Evolutionary conservation across 1,139 yeast species (phyloP), one percentile per base, ranked within the genome.

Genomic region (Petasospora rhodanensis): DNA sequence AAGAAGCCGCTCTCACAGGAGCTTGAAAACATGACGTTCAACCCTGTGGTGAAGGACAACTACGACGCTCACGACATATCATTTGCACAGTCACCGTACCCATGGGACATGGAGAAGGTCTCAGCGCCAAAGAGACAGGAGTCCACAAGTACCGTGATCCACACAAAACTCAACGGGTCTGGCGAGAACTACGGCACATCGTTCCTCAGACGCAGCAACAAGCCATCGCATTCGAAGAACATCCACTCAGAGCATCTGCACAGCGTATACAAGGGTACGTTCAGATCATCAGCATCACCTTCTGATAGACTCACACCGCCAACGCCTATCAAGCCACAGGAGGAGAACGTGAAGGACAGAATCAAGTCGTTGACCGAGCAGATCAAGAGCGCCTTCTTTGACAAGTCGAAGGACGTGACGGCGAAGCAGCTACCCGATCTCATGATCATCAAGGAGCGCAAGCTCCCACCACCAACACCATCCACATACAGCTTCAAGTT

Each of bases 261-360:
- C 33, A 49, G 52, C 33, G 52, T 62, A 3, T 61, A 50, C 39
- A 56, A 56, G 26, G 64, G 63, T 3, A 52, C 56, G 16, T 56
- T 54, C 30, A 46, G 43, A 25, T 43, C 59, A n/a, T 58, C 64
- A 8, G 24, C 43, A n/a, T 32, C 44, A 5, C 32, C 33, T n/a
- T n/a, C n/a, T n/a, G n/a, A n/a, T n/a, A n/a, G n/a, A n/a, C n/a
- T n/a, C n/a, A n/a, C n/a, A n/a, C n/a, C n/a, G n/a, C n/a, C n/a
- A n/a, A n/a, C n/a, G n/a, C n/a, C n/a, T n/a, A n/a, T n/a, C n/a
- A n/a, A n/a, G n/a, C n/a, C n/a, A n/a, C n/a, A n/a, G n/a, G n/a
- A n/a, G n/a, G n/a, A n/a, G n/a, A n/a, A n/a, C 19, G 26, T 28
- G 17, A 26, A 18, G 9, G 20, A 34, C 14, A 32, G 37, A 11